A percentile compares a stretch with the other conserved stretches of the same genome.
phyloP scores from a whole-genome alignment of 2,329 filamentous ascomycete species.

The Cladosporium cucumerinum region DNA sequence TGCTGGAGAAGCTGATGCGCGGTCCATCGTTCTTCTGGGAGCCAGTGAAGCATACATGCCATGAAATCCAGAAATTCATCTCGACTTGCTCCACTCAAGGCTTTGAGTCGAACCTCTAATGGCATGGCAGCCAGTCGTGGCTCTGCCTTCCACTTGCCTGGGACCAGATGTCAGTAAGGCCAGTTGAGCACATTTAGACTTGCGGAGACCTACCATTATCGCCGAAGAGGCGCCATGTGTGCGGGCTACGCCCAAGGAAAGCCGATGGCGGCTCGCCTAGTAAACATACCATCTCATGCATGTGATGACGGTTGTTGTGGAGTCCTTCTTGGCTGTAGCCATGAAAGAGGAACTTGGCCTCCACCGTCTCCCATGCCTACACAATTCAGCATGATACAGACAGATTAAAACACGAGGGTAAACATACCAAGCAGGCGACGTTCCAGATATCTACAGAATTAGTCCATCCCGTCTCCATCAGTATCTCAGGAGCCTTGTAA shows the following conservation, averaged over 20 bases:
- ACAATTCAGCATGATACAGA: neutral
- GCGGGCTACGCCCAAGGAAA: neutral
- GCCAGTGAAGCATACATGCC: neutral
- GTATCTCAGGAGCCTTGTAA: neutral
- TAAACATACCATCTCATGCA: neutral
- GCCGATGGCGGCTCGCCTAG: neutral
- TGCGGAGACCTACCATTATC: neutral
- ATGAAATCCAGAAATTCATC: neutral
- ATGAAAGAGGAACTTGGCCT: neutral
- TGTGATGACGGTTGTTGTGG: neutral
- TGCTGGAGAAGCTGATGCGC: neutral
- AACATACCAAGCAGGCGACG: neutral
- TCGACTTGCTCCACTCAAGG: neutral
- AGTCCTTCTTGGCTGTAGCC: neutral
- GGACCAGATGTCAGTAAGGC: too few relatives aligned
- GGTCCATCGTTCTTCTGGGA: neutral
- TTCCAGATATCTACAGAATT: conserved; percentile 4
- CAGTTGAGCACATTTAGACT: too few relatives aligned
- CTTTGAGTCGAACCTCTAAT: neutral
- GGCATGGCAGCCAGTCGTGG: neutral
- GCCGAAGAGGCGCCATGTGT: neutral
- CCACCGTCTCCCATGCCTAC: neutral
- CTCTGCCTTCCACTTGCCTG: neutral
- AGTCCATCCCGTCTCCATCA: neutral
- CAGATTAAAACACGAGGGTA: too few relatives aligned